Conservation (phyloP, 192 early-diverging fungal genomes). For the Tieghemiomyces parasiticus region DNA sequence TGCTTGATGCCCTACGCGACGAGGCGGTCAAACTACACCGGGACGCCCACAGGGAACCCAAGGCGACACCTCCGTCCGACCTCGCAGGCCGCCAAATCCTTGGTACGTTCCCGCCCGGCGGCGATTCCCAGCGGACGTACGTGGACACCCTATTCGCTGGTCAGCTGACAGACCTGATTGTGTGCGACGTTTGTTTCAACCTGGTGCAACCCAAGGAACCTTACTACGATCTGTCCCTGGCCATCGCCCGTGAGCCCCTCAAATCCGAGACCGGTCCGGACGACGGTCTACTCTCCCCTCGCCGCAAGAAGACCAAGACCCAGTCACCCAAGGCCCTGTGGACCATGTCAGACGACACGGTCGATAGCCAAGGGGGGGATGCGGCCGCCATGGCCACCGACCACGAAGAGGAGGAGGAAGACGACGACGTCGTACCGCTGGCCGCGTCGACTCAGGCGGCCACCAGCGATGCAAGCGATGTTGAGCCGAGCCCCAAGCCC, state of each 20-base stretch:
- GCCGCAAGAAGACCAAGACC: conserved; percentile 1
- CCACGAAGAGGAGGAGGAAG: background rate
- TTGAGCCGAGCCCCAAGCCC: background rate
- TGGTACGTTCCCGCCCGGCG: background rate
- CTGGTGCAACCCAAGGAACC: conserved; percentile 18
- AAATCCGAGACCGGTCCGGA: background rate
- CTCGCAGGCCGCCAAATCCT: background rate
- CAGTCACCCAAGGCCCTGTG: background rate
- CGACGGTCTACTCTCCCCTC: background rate
- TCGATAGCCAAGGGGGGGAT: background rate
- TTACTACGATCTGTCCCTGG: conserved; percentile 13
- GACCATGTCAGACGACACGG: background rate
- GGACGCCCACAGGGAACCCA: background rate
- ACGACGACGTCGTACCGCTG: background rate
- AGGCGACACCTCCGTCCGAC: background rate
- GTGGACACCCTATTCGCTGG: conserved; percentile 56
- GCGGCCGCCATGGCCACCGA: background rate
- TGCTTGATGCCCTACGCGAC: conserved; percentile 41
- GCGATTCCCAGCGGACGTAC: background rate
- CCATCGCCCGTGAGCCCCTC: too few species aligned
- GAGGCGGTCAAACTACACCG: conserved; percentile 28
- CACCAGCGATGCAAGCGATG: background rate
- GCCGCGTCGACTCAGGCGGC: background rate
- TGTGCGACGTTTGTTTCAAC: conserved; percentile 45
- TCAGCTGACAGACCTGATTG: conserved; percentile 40